Conservation (phyloP, 345 rosid genomes). For the Xanthoceras sorbifolium region DNA sequence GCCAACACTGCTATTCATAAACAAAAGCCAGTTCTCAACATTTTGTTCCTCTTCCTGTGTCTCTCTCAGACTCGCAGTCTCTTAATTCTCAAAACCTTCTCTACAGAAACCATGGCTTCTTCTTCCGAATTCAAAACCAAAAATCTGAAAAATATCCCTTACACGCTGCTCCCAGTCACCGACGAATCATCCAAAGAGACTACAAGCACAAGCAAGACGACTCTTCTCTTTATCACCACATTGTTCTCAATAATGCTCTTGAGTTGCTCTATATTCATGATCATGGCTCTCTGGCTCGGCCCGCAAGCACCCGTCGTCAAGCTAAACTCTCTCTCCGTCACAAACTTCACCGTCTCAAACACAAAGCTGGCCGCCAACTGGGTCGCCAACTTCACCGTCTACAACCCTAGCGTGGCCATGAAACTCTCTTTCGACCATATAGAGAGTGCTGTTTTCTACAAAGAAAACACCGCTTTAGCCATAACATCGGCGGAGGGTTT, state of each 20-base stretch:
- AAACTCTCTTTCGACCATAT: constrained; percentile 10
- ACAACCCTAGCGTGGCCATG: constrained; percentile 25
- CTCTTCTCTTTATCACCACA: neutral
- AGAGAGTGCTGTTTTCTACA: constrained; percentile 11
- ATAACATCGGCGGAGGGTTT: constrained; percentile 6
- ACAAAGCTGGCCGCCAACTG: constrained; percentile 21
- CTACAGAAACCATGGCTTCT: neutral
- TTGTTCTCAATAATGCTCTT: neutral
- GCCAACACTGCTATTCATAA: neutral
- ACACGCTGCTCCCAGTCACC: constrained; percentile 5
- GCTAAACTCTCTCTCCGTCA: constrained; percentile 17
- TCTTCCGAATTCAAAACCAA: neutral
- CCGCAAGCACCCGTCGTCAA: constrained; percentile 16
- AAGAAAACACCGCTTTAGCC: constrained; percentile 10
- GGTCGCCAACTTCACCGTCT: constrained; percentile 23
- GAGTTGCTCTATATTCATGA: neutral
- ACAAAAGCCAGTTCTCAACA: neutral
- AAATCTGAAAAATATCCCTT: neutral
- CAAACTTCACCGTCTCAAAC: constrained; percentile 22
- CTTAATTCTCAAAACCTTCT: neutral
- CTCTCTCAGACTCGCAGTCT: neutral
- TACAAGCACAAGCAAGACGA: neutral
- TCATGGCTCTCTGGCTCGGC: neutral
- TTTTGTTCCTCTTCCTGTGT: neutral
- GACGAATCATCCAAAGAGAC: neutral